Evolutionary conservation across 306 rosid genomes (phyloP), one percentile per base, ranked within the genome.

Genomic region (Prunus kanzakura): DNA sequence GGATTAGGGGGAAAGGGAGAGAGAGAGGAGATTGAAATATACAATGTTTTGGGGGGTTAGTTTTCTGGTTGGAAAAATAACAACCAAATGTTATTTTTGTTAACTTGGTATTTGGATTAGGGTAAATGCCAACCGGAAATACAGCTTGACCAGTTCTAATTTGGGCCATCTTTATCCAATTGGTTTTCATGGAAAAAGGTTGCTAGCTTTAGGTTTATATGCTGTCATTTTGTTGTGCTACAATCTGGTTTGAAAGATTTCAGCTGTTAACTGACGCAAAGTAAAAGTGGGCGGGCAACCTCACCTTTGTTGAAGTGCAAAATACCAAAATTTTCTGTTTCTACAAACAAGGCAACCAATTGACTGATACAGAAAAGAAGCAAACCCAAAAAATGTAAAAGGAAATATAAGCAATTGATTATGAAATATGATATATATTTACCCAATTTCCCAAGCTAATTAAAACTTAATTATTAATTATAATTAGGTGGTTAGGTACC

Each of bases 101-200:
- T 38, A 55, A 2, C 41, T 25, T 38, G 56, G 74, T 49, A 77
- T 67, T 64, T 10, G 69, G 68, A 71, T 65, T 63, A n/a, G 35
- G 35, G 78, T 51, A 75, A 5, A 47, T 61, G 71, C 81, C 72
- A 73, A 71, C 49, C 90, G 78, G 16, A 23, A 84, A 72, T 49
- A 72, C 62, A 77, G 89, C 76, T 78, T 70, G 67, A 73, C 87
- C 88, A 38, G 51, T 70, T 85, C 82, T 82, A 71, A 69, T 79
- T 86, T 49, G 67, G 81, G 32, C 35, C 64, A 60, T 22, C 41
- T 25, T 47, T 41, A 57, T 72, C 76, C 76, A 57, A 72, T 38
- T 56, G 47, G 67, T 20, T 15, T 3, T 25, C 30, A 1, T 60
- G 64, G 16, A 47, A 47, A 47, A 38, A 38, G 43, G 43, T 38